These are phyloP conservation scores for Pulveroboletus sp. DNA, from an alignment of 768 basidiomycete genomes.

Conservation along the genomic window DNA sequence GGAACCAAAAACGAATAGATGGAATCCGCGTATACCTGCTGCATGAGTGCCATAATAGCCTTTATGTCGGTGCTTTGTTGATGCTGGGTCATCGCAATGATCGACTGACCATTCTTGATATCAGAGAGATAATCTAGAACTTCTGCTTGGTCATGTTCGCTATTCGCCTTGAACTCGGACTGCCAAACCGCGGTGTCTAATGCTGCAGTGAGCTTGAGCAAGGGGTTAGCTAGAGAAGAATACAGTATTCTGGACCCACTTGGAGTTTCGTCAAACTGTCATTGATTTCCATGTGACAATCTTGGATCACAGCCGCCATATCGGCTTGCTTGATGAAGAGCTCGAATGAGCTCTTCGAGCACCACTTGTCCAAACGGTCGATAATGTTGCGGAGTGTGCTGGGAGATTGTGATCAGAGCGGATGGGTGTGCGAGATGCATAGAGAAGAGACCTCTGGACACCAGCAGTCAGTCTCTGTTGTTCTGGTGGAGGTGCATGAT, in stretches of 20 bases:
- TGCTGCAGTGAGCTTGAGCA: conserved; percentile 39
- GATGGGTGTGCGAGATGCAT: neutral
- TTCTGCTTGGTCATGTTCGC: conserved; percentile 40
- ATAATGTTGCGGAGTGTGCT: conserved; percentile 36
- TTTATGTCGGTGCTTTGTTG: conserved; percentile 35
- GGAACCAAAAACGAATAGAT: neutral
- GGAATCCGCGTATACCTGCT: conserved; percentile 33
- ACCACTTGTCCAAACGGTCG: conserved; percentile 42
- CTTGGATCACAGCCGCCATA: conserved; percentile 40
- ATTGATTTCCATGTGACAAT: conserved; percentile 41
- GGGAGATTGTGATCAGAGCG: conserved; percentile 5
- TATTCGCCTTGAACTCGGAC: conserved; percentile 35
- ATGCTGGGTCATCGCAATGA: conserved; percentile 31
- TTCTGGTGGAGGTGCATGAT: conserved; percentile 24
- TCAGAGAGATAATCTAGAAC: conserved; percentile 41
- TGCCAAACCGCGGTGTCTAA: conserved; percentile 48
- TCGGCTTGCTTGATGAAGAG: conserved; percentile 44
- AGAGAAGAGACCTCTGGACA: conserved; percentile 28
- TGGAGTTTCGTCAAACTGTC: conserved; percentile 47
- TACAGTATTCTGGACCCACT: conserved; percentile 25
- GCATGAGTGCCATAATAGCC: conserved; percentile 47
- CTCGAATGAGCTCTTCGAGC: conserved; percentile 34
- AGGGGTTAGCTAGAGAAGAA: conserved; percentile 5
- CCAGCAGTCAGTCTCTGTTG: conserved; percentile 31
- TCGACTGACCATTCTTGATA: conserved; percentile 37